Conservation (phyloP, 164 flowering plant genomes). For the Vitis cinerea region DNA sequence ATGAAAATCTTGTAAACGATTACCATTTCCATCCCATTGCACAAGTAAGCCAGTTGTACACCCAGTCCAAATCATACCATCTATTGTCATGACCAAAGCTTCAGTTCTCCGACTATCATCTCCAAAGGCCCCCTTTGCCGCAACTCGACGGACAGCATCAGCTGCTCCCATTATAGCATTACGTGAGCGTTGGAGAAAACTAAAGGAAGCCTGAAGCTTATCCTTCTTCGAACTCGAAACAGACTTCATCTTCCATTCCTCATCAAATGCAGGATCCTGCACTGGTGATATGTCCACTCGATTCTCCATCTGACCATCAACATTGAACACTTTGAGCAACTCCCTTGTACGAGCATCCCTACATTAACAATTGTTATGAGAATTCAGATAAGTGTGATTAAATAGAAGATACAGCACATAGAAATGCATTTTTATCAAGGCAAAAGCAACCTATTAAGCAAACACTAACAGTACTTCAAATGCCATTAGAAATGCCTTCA, state of each 20-base stretch:
- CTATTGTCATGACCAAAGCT: conserved; percentile 52
- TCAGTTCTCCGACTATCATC: conserved; percentile 80
- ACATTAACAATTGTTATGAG: conserved; percentile 14
- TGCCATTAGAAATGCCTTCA: too few species aligned
- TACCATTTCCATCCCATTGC: conserved; percentile 95
- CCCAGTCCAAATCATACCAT: conserved; percentile 92
- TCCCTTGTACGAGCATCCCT: conserved; percentile 96
- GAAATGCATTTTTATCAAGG: too few species aligned
- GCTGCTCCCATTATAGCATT: conserved; percentile 98
- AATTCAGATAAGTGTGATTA: not conserved
- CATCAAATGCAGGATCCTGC: conserved; percentile 55
- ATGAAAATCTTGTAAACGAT: conserved; percentile 68
- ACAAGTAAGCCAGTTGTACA: conserved; percentile 79
- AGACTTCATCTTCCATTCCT: conserved; percentile 67
- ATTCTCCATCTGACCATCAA: conserved; percentile 87
- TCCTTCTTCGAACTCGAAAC: conserved; percentile 70
- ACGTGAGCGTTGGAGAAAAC: conserved; percentile 88
- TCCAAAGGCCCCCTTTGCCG: conserved; percentile 63
- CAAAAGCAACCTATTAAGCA: too few species aligned
- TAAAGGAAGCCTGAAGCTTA: conserved; percentile 45
- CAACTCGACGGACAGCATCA: conserved; percentile 94
- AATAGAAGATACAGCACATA: too few species aligned
- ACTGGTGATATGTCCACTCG: conserved; percentile 50
- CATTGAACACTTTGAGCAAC: conserved; percentile 74
- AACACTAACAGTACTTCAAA: too few species aligned